phyloP scores from a whole-genome alignment of 2,329 filamentous ascomycete genomes.

The Trichoderma sp. region DNA sequence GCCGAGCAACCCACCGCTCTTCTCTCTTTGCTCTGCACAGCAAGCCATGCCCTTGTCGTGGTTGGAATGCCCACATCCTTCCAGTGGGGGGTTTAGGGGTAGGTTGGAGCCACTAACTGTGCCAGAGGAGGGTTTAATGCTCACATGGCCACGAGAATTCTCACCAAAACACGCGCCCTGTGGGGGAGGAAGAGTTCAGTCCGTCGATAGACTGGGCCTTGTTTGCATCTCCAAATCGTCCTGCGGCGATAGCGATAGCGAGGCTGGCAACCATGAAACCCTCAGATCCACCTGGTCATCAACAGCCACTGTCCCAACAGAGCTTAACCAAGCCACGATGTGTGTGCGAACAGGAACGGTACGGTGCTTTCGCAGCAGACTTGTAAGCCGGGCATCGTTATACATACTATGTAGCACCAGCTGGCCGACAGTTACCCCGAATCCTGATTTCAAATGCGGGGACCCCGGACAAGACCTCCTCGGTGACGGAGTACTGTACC shows the following conservation, averaged over 20 bases:
- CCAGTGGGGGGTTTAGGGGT: slow-evolving; percentile 7
- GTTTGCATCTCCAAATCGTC: not conserved
- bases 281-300: not conserved
- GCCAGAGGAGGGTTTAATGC: not conserved
- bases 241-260: not conserved
- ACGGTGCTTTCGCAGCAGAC: not conserved
- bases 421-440: not conserved
- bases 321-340: not conserved
- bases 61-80: slow-evolving; percentile 6
- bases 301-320: slow-evolving; percentile 6
- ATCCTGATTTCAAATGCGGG: slow-evolving; percentile 17
- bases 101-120: slow-evolving; percentile 8
- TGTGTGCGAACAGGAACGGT: not conserved
- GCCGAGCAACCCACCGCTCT: not conserved
- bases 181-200: not conserved
- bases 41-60: not conserved
- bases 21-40: not conserved
- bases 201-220: not conserved
- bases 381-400: not conserved
- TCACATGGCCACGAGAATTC: slow-evolving; percentile 18
- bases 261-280: not conserved
- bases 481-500: not conserved
- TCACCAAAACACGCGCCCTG: slow-evolving; percentile 5
- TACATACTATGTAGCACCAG: not conserved
- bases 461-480: slow-evolving; percentile 9